phyloP scores from a whole-genome alignment of 2,329 filamentous ascomycete species.

The Calonectria pseudoreteaudii region DNA sequence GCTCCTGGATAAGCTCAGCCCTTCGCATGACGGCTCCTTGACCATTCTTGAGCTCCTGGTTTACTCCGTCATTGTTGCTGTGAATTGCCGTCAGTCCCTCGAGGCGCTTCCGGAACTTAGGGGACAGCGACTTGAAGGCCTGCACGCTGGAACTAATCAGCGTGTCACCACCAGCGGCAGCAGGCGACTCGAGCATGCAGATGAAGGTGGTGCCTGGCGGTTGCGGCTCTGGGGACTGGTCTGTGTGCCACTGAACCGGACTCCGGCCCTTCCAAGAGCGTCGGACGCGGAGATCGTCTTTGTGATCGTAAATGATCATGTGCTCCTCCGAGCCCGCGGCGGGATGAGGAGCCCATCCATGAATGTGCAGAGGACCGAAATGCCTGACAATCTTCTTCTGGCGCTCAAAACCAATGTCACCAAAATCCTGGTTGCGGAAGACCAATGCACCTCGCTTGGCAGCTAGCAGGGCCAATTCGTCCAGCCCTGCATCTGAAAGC shows the following conservation, averaged over 20 bases:
- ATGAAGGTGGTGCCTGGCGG: background rate
- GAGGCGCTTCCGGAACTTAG: background rate
- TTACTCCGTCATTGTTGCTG: background rate
- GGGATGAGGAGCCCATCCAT: background rate
- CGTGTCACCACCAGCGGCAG: background rate
- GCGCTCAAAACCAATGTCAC: slow-evolving; percentile 9
- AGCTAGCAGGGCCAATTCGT: slow-evolving; percentile 15
- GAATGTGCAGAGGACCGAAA: slow-evolving; percentile 17
- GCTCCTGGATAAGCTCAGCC: background rate
- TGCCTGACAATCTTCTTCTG: slow-evolving; percentile 16
- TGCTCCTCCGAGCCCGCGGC: background rate
- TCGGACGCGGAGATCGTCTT: background rate
- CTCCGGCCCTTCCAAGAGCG: background rate
- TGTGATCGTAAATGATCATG: slow-evolving; percentile 4
- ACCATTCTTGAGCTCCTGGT: background rate
- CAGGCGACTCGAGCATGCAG: background rate
- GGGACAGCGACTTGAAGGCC: background rate
- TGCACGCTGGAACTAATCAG: background rate
- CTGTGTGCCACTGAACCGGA: background rate
- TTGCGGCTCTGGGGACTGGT: background rate
- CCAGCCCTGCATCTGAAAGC: background rate
- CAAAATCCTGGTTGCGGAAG: slow-evolving; percentile 19
- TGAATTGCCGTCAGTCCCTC: background rate
- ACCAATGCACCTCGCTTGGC: slow-evolving; percentile 13
- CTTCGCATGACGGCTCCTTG: background rate